phyloP scores from a whole-genome alignment of 2,329 filamentous ascomycete species.

The Madurella fahalii region DNA sequence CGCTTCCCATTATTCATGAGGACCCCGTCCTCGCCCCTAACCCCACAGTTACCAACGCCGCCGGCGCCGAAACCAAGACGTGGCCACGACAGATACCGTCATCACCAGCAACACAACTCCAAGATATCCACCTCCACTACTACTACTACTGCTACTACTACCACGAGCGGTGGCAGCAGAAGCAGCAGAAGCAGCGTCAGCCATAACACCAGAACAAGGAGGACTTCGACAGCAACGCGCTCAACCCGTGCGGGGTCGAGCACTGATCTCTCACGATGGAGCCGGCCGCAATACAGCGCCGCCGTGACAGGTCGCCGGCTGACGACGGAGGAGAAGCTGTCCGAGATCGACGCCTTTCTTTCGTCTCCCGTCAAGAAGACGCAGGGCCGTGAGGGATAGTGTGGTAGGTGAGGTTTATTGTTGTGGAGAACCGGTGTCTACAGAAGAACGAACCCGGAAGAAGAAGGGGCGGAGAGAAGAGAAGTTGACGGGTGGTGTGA shows the following conservation, averaged over 20 bases:
- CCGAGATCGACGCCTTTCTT: slow-evolving; percentile 19
- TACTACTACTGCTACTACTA: background rate
- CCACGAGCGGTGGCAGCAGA: slow-evolving; percentile 1
- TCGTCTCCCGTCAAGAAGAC: background rate
- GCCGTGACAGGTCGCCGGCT: background rate
- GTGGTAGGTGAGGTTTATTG: background rate
- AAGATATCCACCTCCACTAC: background rate
- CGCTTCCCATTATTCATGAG: background rate
- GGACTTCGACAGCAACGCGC: slow-evolving; percentile 1
- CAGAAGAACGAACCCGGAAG: too few relatives aligned
- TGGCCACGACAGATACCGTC: slow-evolving; percentile 2
- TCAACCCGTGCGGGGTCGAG: background rate
- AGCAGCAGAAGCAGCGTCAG: background rate
- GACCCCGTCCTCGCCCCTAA: background rate
- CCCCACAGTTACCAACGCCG: background rate
- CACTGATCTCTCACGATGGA: background rate
- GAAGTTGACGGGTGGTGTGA: too few relatives aligned
- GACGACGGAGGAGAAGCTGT: slow-evolving; percentile 20
- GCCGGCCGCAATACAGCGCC: too few relatives aligned
- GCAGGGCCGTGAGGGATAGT: background rate
- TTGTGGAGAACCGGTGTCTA: background rate
- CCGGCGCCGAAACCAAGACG: background rate
- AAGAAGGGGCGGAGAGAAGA: too few relatives aligned
- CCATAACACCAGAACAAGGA: background rate
- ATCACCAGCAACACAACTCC: background rate